phyloP scores from a whole-genome alignment of 768 basidiomycete genomes.

The Russula griseocarnosa region DNA sequence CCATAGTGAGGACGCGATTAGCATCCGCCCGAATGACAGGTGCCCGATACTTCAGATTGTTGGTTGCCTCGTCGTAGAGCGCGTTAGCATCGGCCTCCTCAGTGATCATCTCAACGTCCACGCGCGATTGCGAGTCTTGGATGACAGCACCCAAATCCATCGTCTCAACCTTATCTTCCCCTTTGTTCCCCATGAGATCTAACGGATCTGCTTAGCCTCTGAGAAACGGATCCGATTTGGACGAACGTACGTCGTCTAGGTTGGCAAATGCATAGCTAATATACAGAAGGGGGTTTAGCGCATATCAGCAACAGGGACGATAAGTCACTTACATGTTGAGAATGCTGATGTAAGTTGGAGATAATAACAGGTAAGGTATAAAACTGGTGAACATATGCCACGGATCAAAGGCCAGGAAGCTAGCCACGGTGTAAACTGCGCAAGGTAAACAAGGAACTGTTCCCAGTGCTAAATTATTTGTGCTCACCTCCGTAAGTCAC shows the following conservation, averaged over 20 bases:
- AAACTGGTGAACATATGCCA: conserved; percentile 96
- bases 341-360: conserved; percentile 75
- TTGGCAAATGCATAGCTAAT: conserved; percentile 80
- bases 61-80: conserved; percentile 79
- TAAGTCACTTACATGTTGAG: conserved; percentile 59
- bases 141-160: conserved; percentile 80
- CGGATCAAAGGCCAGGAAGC: conserved; percentile 85
- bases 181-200: conserved; percentile 98
- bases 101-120: conserved; percentile 82
- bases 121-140: conserved; percentile 74
- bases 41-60: conserved; percentile 60
- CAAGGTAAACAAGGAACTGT: not conserved
- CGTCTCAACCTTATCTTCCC: conserved; percentile 59
- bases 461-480: not conserved
- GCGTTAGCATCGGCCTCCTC: conserved; percentile 78
- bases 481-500: conserved; percentile 75
- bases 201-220: conserved; percentile 10
- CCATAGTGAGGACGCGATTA: conserved; percentile 43
- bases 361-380: conserved; percentile 80
- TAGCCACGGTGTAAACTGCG: conserved; percentile 71
- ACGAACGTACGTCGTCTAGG: conserved; percentile 66
- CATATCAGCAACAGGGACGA: not conserved
- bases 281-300: conserved; percentile 21
- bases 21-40: conserved; percentile 34
- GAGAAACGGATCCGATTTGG: conserved; percentile 18